Base-by-base conservation (phyloP, 2,329 filamentous ascomycete genomes). In the Monilinia laxa region DNA sequence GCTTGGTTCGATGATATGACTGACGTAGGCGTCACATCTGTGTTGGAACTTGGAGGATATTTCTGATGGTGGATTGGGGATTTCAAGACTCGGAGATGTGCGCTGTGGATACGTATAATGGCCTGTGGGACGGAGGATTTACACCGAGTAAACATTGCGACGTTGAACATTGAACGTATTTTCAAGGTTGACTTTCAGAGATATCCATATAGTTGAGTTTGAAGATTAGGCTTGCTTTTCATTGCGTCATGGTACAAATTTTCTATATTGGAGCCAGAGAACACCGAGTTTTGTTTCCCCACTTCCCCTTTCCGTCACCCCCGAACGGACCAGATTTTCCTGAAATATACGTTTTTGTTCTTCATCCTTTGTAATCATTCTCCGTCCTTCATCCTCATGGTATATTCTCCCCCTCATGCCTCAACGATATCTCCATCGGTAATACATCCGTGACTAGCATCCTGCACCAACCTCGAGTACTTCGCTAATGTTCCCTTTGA, bases 361-460 rank as follows among this genome's bases (percentile, higher is more conserved):
- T 51, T 60, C 45, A 38, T 60, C 45, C 45, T 23, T 42, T 62
- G n/a, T 40, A 12, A 38, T 31, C 6, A 45, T 16, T n/a, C 35
- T 5, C n/a, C 28, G 18, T 28, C 20, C 31, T n/a, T 38, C 14
- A 18, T 11, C 25, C 42, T 38, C 18, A 25, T 40, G 2, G n/a
- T 35, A 20, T 38, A 4, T 40, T 20, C 20, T 16, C 18, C 9
- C 3, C 45, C 45, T 65, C 25, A 65, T 28, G 54, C 35, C 54
- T 49, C 38, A 42, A 70, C 67, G 42, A 74, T 55, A 20, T 73
- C 72, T 9, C 73, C 79, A 76, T 87, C 85, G 1, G 85, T 87
- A 60, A 87, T 83, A 73, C 84, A 86, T 5, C 85, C 85, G 70
- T 83, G 81, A 73, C 83, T 85, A 52, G 85, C 85, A 75, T 87